Evolutionary conservation across 225 moss, liverwort and hornwort genomes (phyloP).

Genomic region (Physcomitrium patens): DNA sequence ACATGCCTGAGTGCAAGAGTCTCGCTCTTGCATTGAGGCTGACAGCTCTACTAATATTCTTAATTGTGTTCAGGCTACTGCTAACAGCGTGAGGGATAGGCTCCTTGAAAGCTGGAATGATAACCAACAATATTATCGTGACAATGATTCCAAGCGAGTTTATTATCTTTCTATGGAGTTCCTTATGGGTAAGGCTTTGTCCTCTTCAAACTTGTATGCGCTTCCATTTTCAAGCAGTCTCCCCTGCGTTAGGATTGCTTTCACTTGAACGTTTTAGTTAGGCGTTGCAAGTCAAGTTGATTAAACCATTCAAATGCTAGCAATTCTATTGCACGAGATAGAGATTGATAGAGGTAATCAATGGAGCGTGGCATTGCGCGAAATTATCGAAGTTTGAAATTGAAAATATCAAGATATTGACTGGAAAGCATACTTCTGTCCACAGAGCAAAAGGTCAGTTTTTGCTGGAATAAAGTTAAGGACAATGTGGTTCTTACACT

Average conservation of each 20-base stretch:
- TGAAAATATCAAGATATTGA: not conserved
- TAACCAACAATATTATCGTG: slow-evolving; percentile 85
- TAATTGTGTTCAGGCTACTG: slow-evolving; percentile 67
- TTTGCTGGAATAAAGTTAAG: not conserved
- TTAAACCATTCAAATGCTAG: too few species aligned
- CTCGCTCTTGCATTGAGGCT: not conserved
- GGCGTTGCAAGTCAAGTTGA: not conserved
- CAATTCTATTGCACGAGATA: too few species aligned
- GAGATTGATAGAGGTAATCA: too few species aligned
- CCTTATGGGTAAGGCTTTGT: slow-evolving; percentile 70
- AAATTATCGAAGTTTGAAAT: not conserved
- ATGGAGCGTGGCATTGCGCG: too few species aligned
- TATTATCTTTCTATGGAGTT: slow-evolving; percentile 97
- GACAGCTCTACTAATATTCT: slow-evolving; percentile 22
- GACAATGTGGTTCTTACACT: slow-evolving; percentile 26
- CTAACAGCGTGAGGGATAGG: slow-evolving; percentile 88
- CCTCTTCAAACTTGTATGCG: slow-evolving; percentile 14
- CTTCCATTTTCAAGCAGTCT: slow-evolving; percentile 24
- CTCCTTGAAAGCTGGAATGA: slow-evolving; percentile 97
- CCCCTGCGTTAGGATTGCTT: not conserved
- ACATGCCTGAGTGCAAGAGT: not conserved
- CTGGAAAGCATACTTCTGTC: not conserved
- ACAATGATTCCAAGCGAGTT: slow-evolving; percentile 85
- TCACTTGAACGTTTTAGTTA: slow-evolving; percentile 19
- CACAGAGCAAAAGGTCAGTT: not conserved